Evolutionary conservation across 1,139 yeast species (phyloP), one percentile per base, ranked within the genome.

Genomic region (Lodderomyces oxycetoniae): DNA sequence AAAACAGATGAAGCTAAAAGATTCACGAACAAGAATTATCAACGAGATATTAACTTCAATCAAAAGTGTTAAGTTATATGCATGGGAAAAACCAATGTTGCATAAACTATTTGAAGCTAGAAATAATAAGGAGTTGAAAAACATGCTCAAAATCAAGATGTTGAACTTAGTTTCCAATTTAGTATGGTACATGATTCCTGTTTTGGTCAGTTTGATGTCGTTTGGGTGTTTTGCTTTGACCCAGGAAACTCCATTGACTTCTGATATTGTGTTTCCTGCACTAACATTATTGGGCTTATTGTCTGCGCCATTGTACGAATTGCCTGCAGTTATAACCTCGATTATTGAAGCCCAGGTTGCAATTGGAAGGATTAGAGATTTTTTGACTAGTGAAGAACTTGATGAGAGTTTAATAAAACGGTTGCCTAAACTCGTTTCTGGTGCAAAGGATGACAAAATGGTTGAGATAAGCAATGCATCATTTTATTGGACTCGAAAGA

Each of bases 1-100:
- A 39, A 59, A 67, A 16, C 85, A 80, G 50, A 83, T 85, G 94
- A 66, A 64, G 35, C 67, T 71, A 42, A 83, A 81, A 46, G 67
- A 61, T 35, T 52, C 50, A n/a, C 43, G 68, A 39, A 53, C 60
- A 1, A 45, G 58, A 14, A 47, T 59, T 26, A 57, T 61, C 6
- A 57, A 59, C 25, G 68, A 62, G 40, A 58, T 62, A 17, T 48
- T 62, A 28, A 47, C 49, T 23, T 53, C 66, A 4, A 57, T 62
- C 17, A 62, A 60, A 37, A 56, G 62, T 25, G 53, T 62, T 38
- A 62, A 62, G 36, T 48, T 59, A 17, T 59, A 54, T 40, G 55
- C 62, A 3, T 59, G 65, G 65, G 63, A 59, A 33, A 42, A 42
- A 14, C 67, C 68, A 8, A 58, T 61, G 57, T 40, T 60, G 35